Evolutionary conservation across 768 basidiomycete genomes (phyloP).

Genomic region (Termitomyces sp.): DNA sequence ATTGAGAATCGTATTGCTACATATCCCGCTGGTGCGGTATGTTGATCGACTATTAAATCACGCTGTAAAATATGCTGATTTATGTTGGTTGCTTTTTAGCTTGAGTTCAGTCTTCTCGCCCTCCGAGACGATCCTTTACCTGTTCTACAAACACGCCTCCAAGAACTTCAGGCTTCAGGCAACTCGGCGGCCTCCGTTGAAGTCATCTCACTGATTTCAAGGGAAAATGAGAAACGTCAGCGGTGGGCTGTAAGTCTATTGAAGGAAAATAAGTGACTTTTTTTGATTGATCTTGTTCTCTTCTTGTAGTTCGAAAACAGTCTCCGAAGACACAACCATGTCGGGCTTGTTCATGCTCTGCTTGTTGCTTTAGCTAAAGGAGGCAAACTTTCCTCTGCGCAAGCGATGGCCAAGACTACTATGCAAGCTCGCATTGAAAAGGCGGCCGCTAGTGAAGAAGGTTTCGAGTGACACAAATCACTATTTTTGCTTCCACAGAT

Average conservation of each 20-base stretch:
- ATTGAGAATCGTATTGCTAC: conserved; percentile 88
- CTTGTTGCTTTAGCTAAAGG: conserved; percentile 71
- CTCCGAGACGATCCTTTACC: conserved; percentile 82
- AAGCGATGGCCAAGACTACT: conserved; percentile 37
- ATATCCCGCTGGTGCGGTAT: conserved; percentile 84
- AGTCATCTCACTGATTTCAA: conserved; percentile 49
- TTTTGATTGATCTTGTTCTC: neutral
- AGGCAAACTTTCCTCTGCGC: conserved; percentile 53
- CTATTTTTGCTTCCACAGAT: neutral
- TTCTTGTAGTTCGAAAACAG: conserved; percentile 76
- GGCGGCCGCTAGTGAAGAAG: conserved; percentile 39
- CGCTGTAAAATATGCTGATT: conserved; percentile 1
- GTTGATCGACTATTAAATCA: conserved; percentile 22
- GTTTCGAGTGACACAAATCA: conserved; percentile 28
- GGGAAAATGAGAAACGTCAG: conserved; percentile 72
- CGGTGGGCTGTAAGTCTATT: conserved; percentile 70
- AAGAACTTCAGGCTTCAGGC: conserved; percentile 39
- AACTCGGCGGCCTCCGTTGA: conserved; percentile 45
- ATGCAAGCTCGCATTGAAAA: conserved; percentile 46
- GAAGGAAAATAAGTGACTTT: neutral
- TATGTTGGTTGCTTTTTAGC: conserved; percentile 33
- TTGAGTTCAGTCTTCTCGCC: conserved; percentile 91
- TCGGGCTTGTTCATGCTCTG: conserved; percentile 75
- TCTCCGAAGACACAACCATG: conserved; percentile 81
- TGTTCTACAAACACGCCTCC: conserved; percentile 55